Percentiles rank a stretch among this genome's conserved stretches.
Conservation (phyloP, 768 basidiomycete species). For the Phylloporus rhodoxanthus region DNA sequence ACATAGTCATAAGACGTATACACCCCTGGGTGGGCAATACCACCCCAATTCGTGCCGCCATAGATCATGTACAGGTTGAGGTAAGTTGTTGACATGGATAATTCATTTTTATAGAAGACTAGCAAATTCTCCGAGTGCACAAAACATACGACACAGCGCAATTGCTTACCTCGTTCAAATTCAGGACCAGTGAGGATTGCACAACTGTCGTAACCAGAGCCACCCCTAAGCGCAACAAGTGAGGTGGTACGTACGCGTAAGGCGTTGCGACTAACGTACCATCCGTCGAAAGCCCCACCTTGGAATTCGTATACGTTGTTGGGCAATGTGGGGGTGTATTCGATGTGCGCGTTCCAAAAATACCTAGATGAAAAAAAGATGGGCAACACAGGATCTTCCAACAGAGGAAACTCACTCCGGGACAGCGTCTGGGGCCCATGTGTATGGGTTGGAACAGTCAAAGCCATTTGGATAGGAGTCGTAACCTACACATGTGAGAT, state of each 20-base stretch:
- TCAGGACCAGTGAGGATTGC: slow-evolving; percentile 20
- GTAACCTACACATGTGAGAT: slow-evolving; percentile 9
- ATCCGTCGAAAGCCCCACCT: slow-evolving; percentile 50
- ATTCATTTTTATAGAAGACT: slow-evolving; percentile 22
- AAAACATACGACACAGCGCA: neutral
- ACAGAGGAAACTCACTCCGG: slow-evolving; percentile 27
- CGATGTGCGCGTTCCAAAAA: slow-evolving; percentile 38
- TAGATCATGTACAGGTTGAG: slow-evolving; percentile 53
- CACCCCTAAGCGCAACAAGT: slow-evolving; percentile 16
- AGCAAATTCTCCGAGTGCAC: slow-evolving; percentile 2
- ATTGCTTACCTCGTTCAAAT: slow-evolving; percentile 19
- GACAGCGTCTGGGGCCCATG: slow-evolving; percentile 41
- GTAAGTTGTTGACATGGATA: slow-evolving; percentile 13
- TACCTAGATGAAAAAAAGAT: slow-evolving; percentile 1
- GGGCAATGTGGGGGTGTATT: slow-evolving; percentile 18
- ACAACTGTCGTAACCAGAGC: slow-evolving; percentile 18
- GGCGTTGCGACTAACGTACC: slow-evolving; percentile 37
- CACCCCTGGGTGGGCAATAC: slow-evolving; percentile 48
- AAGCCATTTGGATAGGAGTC: slow-evolving; percentile 46
- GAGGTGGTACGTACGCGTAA: neutral
- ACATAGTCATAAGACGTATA: slow-evolving; percentile 62
- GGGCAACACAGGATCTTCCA: neutral
- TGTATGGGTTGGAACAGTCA: slow-evolving; percentile 44
- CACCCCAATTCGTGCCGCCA: slow-evolving; percentile 62
- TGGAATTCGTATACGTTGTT: slow-evolving; percentile 23